phyloP scores from a whole-genome alignment of 2,329 filamentous ascomycete species.

The Pyrenophora tritici-repentis region DNA sequence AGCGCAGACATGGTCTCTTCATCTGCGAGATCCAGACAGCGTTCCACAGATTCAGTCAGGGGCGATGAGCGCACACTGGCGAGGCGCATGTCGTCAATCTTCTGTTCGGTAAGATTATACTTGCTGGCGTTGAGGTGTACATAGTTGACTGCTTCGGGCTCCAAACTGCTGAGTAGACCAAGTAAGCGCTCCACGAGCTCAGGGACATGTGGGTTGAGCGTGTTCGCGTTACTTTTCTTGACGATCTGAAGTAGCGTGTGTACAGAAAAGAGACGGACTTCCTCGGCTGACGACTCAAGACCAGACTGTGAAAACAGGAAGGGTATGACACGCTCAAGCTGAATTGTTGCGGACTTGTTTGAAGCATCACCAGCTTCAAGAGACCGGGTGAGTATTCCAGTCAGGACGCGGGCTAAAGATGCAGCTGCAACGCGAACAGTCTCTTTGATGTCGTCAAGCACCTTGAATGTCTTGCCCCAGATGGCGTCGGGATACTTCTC shows the following conservation, averaged over 20 bases:
- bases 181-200: constrained; percentile 81
- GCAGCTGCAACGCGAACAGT: constrained; percentile 82
- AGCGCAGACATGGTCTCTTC: constrained; percentile 75
- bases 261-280: constrained; percentile 81
- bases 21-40: constrained; percentile 84
- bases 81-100: constrained; percentile 86
- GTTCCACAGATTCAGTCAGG: constrained; percentile 88
- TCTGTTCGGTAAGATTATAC: constrained; percentile 82
- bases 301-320: constrained; percentile 89
- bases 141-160: constrained; percentile 89
- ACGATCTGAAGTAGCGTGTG: constrained; percentile 84
- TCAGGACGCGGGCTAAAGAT: constrained; percentile 80
- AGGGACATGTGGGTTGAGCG: constrained; percentile 79
- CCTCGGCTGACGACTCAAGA: constrained; percentile 84
- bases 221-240: constrained; percentile 79
- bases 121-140: constrained; percentile 85
- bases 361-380: constrained; percentile 77
- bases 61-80: constrained; percentile 83
- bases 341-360: constrained; percentile 69
- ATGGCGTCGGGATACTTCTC: constrained; percentile 83
- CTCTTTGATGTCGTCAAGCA: constrained; percentile 94
- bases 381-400: constrained; percentile 81
- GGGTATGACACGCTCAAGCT: constrained; percentile 85
- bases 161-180: constrained; percentile 81
- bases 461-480: constrained; percentile 84